Evolutionary conservation across 257 asterid species (phyloP).

Genomic region (Rubia yunnanensis): DNA sequence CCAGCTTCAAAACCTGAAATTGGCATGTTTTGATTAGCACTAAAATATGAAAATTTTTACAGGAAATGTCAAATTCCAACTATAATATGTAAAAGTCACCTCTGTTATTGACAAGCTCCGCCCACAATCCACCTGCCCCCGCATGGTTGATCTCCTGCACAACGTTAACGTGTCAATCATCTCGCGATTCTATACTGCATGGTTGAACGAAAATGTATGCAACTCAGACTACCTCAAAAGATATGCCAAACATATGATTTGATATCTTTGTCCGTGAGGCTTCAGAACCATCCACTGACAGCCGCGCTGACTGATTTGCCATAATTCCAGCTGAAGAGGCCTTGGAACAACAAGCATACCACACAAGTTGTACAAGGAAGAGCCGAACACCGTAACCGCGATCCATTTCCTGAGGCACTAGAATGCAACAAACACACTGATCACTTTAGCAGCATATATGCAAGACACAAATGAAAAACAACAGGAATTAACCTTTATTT

Average conservation of each 20-base stretch:
- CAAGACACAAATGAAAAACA: background rate
- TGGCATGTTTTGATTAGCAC: background rate
- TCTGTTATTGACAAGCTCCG: constrained; percentile 87
- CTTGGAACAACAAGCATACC: constrained; percentile 24
- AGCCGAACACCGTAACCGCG: constrained; percentile 20
- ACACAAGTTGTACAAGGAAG: constrained; percentile 21
- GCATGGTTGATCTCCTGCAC: constrained; percentile 96
- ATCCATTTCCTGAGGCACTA: constrained; percentile 42
- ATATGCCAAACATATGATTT: constrained; percentile 54
- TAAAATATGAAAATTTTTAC: background rate
- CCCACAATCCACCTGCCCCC: constrained; percentile 99
- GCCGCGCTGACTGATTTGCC: constrained; percentile 50
- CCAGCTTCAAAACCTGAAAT: constrained; percentile 93
- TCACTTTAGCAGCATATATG: background rate
- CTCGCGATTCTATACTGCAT: background rate
- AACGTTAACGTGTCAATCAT: background rate
- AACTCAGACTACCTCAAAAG: constrained; percentile 66
- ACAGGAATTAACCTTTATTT: background rate
- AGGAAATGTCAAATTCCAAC: background rate
- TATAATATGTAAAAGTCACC: constrained; percentile 30
- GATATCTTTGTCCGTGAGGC: constrained; percentile 51
- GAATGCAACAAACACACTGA: constrained; percentile 11
- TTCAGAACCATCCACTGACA: constrained; percentile 48
- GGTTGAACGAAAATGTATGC: background rate
- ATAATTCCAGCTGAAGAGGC: constrained; percentile 38